Evolutionary conservation across 2,329 filamentous ascomycete genomes (phyloP).

Genomic region (Aureobasidium sp.): DNA sequence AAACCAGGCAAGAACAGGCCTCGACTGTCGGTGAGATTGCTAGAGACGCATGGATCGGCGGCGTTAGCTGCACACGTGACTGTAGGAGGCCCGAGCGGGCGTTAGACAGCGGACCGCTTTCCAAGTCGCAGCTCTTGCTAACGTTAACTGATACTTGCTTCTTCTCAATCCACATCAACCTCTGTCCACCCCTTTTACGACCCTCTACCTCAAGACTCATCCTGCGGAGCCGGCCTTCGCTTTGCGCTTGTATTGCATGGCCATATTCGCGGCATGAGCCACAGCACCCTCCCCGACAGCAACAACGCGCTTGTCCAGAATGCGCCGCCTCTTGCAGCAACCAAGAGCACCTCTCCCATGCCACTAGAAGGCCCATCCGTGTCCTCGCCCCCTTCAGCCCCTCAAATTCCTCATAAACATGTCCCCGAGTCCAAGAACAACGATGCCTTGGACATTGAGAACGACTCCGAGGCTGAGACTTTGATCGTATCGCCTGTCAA

Average conservation of each 20-base stretch:
- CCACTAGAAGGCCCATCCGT: not conserved
- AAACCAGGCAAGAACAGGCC: not conserved
- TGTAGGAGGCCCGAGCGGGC: not conserved
- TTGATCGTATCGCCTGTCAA: constrained; percentile 37
- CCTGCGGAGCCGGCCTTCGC: constrained; percentile 10
- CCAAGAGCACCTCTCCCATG: not conserved
- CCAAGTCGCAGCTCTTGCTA: constrained; percentile 5
- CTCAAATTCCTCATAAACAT: not conserved
- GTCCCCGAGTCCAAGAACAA: not conserved
- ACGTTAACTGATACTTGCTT: constrained; percentile 6
- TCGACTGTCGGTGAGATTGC: constrained; percentile 7
- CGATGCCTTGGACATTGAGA: constrained; percentile 22
- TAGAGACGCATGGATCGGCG: not conserved
- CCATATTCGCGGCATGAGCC: constrained; percentile 11
- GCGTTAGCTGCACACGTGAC: constrained; percentile 1
- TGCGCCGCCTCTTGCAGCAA: constrained; percentile 1
- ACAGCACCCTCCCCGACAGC: constrained; percentile 9
- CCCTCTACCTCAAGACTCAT: not conserved
- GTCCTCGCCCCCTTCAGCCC: not conserved
- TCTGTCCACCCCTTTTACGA: not conserved
- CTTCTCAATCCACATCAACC: constrained; percentile 4
- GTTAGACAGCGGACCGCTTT: constrained; percentile 4
- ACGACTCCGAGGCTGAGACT: constrained; percentile 43
- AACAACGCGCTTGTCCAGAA: constrained; percentile 11
- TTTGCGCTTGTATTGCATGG: constrained; percentile 4